Evolutionary conservation across 83 land plant species (phyloP).

Genomic region (Larix sibirica): DNA sequence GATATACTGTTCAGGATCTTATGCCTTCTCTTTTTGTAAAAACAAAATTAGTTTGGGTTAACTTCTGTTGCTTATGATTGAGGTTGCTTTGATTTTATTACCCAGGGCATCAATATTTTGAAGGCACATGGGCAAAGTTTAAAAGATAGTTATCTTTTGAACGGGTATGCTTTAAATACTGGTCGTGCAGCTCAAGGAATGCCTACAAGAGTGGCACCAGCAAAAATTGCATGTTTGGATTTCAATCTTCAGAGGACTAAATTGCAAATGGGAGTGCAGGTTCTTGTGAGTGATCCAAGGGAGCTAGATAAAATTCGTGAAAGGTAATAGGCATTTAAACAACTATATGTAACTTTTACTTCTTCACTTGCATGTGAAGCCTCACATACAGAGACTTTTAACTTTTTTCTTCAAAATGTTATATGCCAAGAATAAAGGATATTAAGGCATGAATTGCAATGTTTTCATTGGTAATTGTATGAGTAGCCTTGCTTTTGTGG

Average conservation of each 20-base stretch:
- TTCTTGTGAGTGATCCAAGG: slow-evolving; percentile 90
- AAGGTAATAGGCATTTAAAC: slow-evolving; percentile 44
- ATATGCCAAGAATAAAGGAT: not conserved
- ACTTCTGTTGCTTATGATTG: not conserved
- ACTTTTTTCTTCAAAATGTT: not conserved
- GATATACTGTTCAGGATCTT: not conserved
- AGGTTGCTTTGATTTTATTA: not conserved
- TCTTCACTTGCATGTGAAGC: too few species aligned
- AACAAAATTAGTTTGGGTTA: not conserved
- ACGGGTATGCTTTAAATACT: slow-evolving; percentile 94
- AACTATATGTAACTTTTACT: too few species aligned
- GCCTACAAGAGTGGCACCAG: slow-evolving; percentile 92
- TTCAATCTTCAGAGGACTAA: slow-evolving; percentile 93
- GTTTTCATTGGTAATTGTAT: not conserved
- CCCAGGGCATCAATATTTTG: slow-evolving; percentile 87
- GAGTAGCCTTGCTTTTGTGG: not conserved
- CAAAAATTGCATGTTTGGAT: slow-evolving; percentile 95
- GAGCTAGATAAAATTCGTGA: slow-evolving; percentile 96
- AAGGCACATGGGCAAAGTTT: slow-evolving; percentile 99
- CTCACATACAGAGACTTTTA: not conserved
- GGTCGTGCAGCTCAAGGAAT: slow-evolving; percentile 99
- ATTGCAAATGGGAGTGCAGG: slow-evolving; percentile 99
- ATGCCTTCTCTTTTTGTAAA: not conserved
- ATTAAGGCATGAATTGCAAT: not conserved
- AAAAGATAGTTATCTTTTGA: slow-evolving; percentile 87